Evolutionary conservation across 2,329 filamentous ascomycete genomes (phyloP), one percentile per base, ranked within the genome.

Genomic region (Hypoxylon sp.): DNA sequence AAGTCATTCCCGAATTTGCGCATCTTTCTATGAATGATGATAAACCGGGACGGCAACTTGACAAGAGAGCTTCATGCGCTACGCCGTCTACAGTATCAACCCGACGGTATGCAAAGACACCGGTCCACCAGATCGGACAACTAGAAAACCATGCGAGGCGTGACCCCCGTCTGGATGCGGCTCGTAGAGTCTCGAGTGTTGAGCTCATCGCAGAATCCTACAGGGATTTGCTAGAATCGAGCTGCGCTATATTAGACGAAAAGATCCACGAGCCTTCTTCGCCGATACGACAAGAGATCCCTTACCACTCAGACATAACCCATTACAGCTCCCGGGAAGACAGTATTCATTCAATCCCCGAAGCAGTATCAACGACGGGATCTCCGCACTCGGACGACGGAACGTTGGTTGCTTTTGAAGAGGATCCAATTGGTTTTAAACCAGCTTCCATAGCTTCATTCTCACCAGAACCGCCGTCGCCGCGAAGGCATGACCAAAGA

Each of bases 181-280:
- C 65, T 3, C 66, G 65, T 23, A 72, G 73, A 56, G 71, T 68
- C 1, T 70, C 72, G 1, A 78, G 73, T 57, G 73, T 75, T 23
- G 77, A 81, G 43, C 66, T 71, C 27, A 76, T 81, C 23, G 79
- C 78, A 15, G 75, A 79, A 31, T 77, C 80, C 43, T 82, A 82
- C 53, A 71, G 71, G 12, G 74, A 74, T 2, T 59, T 81, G 2
- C 66, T 81, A 3, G 73, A 76, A 13, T 70, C 72, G 0, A 70
- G 70, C 30, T 68, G 66, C 25, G 71, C 73, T 0, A 62, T 70
- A 3, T 57, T 66, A 38, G 59, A 60, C 8, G 70, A 72, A 5
- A 47, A 62, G 17, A 51, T 56, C 7, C 61, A 62, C 9, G 68
- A 68, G 45, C 63, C 54, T 23, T 32, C 26, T 21, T 41, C 23